These are phyloP conservation scores for Plasmodium knowlesi DNA, from an alignment of 169 alveolate genomes.

Conservation along the genomic window DNA sequence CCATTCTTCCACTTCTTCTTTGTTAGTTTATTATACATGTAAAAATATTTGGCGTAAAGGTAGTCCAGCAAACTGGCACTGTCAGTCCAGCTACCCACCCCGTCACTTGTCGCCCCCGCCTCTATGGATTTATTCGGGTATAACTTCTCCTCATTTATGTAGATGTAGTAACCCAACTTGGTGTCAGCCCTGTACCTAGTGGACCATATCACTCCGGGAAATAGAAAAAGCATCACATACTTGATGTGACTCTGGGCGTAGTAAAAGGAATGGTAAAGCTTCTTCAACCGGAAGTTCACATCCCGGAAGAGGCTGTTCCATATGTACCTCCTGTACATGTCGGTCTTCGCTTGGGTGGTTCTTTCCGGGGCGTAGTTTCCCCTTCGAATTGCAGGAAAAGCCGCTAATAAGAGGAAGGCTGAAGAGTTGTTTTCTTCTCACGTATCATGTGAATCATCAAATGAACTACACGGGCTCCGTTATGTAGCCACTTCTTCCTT, in stretches of 20 bases:
- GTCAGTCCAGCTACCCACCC: background rate
- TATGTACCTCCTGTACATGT: slow-evolving; percentile 58
- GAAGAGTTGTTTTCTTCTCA: background rate
- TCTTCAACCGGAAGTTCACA: slow-evolving; percentile 81
- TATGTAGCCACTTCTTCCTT: background rate
- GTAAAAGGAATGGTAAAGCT: slow-evolving; percentile 87
- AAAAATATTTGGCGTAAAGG: background rate
- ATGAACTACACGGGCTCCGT: background rate
- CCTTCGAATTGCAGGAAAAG: background rate
- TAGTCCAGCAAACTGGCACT: background rate
- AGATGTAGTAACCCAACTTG: slow-evolving; percentile 85
- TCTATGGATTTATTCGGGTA: slow-evolving; percentile 2
- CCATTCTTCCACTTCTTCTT: slow-evolving; percentile 85
- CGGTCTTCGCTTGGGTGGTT: background rate
- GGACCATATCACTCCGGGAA: slow-evolving; percentile 87
- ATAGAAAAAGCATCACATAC: slow-evolving; percentile 84
- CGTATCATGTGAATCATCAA: background rate
- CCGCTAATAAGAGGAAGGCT: background rate
- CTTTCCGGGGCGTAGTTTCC: background rate
- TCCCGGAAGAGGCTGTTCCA: slow-evolving; percentile 78
- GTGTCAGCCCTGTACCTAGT: slow-evolving; percentile 88
- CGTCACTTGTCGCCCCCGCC: background rate
- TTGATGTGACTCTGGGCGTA: slow-evolving; percentile 89
- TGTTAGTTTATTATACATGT: slow-evolving; percentile 54
- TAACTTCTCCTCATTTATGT: slow-evolving; percentile 73